phyloP scores from a whole-genome alignment of 441 rosid species.

The Jatropha podagrica region DNA sequence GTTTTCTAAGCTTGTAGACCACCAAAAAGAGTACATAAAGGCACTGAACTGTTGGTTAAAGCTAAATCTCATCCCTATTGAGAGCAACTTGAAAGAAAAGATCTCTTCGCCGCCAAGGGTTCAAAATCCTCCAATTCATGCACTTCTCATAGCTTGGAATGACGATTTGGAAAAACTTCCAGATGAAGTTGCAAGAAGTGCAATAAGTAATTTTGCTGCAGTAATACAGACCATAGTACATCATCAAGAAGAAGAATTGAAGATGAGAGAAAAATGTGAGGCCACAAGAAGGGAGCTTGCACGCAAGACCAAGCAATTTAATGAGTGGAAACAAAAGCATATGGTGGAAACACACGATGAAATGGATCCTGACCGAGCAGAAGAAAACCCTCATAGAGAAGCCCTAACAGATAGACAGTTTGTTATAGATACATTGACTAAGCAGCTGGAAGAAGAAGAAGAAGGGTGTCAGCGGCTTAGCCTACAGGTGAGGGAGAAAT shows the following conservation, averaged over 20 bases:
- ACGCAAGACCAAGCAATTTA: slow-evolving; percentile 51
- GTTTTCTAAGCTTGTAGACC: slow-evolving; percentile 57
- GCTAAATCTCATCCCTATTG: slow-evolving; percentile 80
- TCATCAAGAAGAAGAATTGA: slow-evolving; percentile 68
- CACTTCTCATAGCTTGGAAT: slow-evolving; percentile 68
- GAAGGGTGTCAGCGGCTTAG: slow-evolving; percentile 51
- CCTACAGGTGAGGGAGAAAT: slow-evolving; percentile 74
- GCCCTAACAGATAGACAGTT: slow-evolving; percentile 54
- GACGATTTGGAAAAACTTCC: slow-evolving; percentile 58
- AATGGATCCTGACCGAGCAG: slow-evolving; percentile 44
- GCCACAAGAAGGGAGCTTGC: slow-evolving; percentile 51
- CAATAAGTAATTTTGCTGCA: slow-evolving; percentile 59
- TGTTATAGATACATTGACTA: slow-evolving; percentile 42
- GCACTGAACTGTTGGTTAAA: slow-evolving; percentile 67
- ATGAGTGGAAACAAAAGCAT: slow-evolving; percentile 63
- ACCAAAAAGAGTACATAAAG: slow-evolving; percentile 65
- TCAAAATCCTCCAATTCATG: slow-evolving; percentile 56
- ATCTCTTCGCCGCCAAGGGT: slow-evolving; percentile 84
- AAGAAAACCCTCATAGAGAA: slow-evolving; percentile 35
- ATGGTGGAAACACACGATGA: slow-evolving; percentile 48
- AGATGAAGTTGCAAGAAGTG: slow-evolving; percentile 66
- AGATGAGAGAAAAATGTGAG: slow-evolving; percentile 52
- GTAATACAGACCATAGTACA: slow-evolving; percentile 55
- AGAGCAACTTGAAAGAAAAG: slow-evolving; percentile 81
- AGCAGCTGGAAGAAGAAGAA: slow-evolving; percentile 64